Conservation (phyloP, 768 basidiomycete species). For the Pholiota microspora region DNA sequence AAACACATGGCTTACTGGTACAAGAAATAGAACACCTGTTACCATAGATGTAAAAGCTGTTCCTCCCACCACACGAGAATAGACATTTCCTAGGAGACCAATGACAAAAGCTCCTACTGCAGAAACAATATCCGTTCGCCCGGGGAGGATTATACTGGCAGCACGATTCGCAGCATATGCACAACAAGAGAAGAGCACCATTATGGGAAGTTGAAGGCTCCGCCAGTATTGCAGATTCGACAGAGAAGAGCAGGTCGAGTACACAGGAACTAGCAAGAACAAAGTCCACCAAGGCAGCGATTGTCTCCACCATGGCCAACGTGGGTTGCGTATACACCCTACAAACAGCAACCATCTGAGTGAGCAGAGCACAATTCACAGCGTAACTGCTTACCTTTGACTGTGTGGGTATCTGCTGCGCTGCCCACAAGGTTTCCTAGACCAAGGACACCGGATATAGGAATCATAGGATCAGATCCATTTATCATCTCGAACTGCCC, state of each 20-base stretch:
- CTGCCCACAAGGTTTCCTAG: slow-evolving; percentile 33
- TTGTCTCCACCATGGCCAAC: slow-evolving; percentile 77
- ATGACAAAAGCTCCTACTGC: slow-evolving; percentile 78
- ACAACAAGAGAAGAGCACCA: slow-evolving; percentile 77
- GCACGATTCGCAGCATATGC: slow-evolving; percentile 71
- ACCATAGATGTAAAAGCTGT: slow-evolving; percentile 91
- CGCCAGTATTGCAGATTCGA: slow-evolving; percentile 73
- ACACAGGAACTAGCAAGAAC: slow-evolving; percentile 73
- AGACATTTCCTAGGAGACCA: slow-evolving; percentile 79
- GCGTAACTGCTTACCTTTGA: slow-evolving; percentile 38
- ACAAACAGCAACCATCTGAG: slow-evolving; percentile 19
- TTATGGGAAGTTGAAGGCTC: slow-evolving; percentile 69
- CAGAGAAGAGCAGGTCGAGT: slow-evolving; percentile 71
- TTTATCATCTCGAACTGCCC: slow-evolving; percentile 53
- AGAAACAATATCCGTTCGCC: slow-evolving; percentile 71
- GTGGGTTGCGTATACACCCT: slow-evolving; percentile 76
- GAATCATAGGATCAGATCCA: slow-evolving; percentile 35
- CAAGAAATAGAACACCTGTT: slow-evolving; percentile 88
- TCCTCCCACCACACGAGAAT: slow-evolving; percentile 71
- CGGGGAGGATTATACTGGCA: slow-evolving; percentile 58
- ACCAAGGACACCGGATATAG: slow-evolving; percentile 45
- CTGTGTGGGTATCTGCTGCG: slow-evolving; percentile 39
- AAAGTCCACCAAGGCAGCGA: slow-evolving; percentile 82
- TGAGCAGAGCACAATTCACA: slow-evolving; percentile 15
- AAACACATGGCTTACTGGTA: slow-evolving; percentile 58